Evolutionary conservation across 192 early-diverging fungal species (phyloP), one percentile per base, ranked within the genome.

Genomic region (Umbelopsis vinacea): DNA sequence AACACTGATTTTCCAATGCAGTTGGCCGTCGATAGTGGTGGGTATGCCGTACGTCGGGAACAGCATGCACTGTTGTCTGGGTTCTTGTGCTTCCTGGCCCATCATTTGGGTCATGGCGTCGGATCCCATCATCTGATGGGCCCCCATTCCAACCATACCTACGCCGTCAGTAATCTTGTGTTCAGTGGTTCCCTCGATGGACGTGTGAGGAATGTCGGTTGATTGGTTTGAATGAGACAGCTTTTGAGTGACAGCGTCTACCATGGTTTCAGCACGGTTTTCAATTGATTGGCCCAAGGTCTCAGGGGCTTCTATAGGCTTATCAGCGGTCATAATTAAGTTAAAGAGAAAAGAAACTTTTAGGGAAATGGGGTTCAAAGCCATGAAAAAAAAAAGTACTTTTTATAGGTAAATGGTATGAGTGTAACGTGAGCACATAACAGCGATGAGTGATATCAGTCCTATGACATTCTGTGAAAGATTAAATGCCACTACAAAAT

Each of bases 21-120:
- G 66, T 22, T 69, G 21, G 19, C 66, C 47, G 8, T 69, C 57
- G 10, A 71, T 70, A 14, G 37, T 47, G 26, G 66, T 46, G n/a
- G 71, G 33, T 35, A 38, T 22, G 17, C 69, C 78, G 67, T 79
- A 79, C 29, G 70, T 74, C 14, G 78, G 78, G 50, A 75, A 79
- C 0, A 79, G 46, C 67, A 79, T 79, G 46, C 73, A 75, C 19
- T 79, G 24, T 19, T 63, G 57, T 63, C 33, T 17, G 6, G 24
- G 57, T 26, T 63, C 57, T 35, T 11, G 33, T 0, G 15, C 57
- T 37, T 63, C 57, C 8, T 63, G 14, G 19, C 26, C 29, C 14
- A 63, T 15, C 57, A 63, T 63, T 17, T 63, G 57, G 5, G 57
- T 63, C 33, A 63, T n/a, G 11, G 33, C 57, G 37, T 63, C 57